Evolutionary conservation across 768 basidiomycete species (phyloP).

Genomic region (Chalciporus chontae): DNA sequence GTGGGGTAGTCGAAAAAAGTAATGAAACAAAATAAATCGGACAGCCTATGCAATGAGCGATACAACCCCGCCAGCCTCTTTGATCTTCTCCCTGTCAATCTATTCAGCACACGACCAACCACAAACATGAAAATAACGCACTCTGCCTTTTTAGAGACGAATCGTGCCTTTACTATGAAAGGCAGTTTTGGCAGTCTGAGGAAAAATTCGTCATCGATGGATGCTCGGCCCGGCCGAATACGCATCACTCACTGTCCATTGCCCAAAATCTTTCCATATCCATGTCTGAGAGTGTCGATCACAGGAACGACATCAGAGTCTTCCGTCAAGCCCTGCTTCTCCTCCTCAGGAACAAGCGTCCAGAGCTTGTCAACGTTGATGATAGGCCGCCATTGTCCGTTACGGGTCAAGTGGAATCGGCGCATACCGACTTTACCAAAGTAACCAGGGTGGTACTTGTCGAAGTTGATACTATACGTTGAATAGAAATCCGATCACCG

Average conservation of each 20-base stretch:
- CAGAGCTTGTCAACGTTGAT: conserved; percentile 99
- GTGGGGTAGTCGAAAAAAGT: conserved; percentile 3
- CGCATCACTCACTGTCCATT: conserved; percentile 79
- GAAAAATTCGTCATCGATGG: conserved; percentile 2
- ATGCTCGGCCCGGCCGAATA: not conserved
- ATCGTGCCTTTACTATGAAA: conserved; percentile 98
- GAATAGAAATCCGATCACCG: not conserved
- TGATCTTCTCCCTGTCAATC: conserved; percentile 65
- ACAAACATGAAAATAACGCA: conserved; percentile 29
- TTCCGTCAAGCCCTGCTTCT: conserved; percentile 75
- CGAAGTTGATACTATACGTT: conserved; percentile 79
- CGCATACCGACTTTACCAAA: conserved; percentile 99
- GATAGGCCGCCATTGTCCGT: conserved; percentile 87
- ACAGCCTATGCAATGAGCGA: conserved; percentile 76
- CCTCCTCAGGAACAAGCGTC: conserved; percentile 81
- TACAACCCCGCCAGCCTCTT: conserved; percentile 93
- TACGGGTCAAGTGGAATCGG: conserved; percentile 93
- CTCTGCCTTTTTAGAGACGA: conserved; percentile 87
- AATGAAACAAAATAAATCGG: conserved; percentile 22
- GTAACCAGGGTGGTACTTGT: conserved; percentile 99
- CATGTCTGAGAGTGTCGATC: conserved; percentile 79
- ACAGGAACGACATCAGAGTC: conserved; percentile 87
- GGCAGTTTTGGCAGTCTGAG: conserved; percentile 85
- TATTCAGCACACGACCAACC: conserved; percentile 17
- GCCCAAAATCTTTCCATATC: conserved; percentile 93